Percentiles rank a stretch among this genome's conserved stretches.
phyloP scores from a whole-genome alignment of 2,329 filamentous ascomycete species.

The Trichoderma endophyticum region DNA sequence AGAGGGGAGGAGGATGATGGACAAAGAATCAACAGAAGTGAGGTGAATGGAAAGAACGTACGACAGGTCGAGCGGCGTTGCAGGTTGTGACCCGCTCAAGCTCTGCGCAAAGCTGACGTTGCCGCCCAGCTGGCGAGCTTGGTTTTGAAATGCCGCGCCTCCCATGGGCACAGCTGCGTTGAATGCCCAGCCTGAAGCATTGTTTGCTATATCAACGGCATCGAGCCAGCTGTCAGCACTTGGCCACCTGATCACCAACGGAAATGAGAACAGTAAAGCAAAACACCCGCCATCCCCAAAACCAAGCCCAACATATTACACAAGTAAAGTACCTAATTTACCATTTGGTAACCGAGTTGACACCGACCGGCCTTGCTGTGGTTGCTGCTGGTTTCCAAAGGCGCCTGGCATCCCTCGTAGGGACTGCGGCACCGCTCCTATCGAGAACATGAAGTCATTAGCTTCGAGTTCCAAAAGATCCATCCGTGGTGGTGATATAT shows the following conservation, averaged over 20 bases:
- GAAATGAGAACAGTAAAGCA: not conserved
- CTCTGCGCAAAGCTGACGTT: conserved; percentile 66
- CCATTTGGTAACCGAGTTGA: conserved; percentile 62
- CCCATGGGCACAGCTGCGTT: conserved; percentile 61
- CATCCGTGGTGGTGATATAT: not conserved
- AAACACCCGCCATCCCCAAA: not conserved
- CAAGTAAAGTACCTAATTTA: conserved; percentile 52
- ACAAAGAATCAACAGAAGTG: not conserved
- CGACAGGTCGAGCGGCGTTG: conserved; percentile 62
- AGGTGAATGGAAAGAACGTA: conserved; percentile 44
- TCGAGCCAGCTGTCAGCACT: conserved; percentile 19
- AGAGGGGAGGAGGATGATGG: not conserved
- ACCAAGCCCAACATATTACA: not conserved
- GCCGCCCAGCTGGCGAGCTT: conserved; percentile 53
- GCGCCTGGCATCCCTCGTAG: conserved; percentile 60
- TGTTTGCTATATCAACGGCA: conserved; percentile 43
- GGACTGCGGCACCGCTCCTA: conserved; percentile 60
- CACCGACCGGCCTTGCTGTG: conserved; percentile 52
- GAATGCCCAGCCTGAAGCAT: conserved; percentile 59
- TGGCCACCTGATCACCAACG: not conserved
- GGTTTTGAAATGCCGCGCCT: conserved; percentile 50
- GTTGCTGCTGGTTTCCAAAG: conserved; percentile 58
- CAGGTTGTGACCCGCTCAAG: conserved; percentile 59
- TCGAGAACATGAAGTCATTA: conserved; percentile 19
- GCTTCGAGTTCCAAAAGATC: not conserved